These are phyloP conservation scores for Actinomortierella ambigua DNA, from an alignment of 371 early-diverging fungal genomes.

Conservation along the genomic window DNA sequence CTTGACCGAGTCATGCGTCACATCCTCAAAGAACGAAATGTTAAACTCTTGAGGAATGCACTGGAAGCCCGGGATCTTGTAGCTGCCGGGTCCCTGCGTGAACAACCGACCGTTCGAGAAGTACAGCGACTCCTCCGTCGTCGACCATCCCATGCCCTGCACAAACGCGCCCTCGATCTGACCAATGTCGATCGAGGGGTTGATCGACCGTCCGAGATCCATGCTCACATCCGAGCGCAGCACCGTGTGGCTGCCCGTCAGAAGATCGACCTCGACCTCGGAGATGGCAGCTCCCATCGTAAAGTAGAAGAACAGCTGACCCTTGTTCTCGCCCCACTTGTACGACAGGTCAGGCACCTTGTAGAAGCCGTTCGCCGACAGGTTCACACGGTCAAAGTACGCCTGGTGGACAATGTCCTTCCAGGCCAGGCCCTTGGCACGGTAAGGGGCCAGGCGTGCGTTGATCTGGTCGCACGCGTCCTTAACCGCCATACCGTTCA, in stretches of 20 bases:
- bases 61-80: slow-evolving; percentile 81
- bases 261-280: slow-evolving; percentile 79
- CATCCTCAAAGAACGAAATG: slow-evolving; percentile 64
- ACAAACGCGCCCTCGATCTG: slow-evolving; percentile 87
- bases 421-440: slow-evolving; percentile 56
- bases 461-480: slow-evolving; percentile 71
- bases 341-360: slow-evolving; percentile 71
- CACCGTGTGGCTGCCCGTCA: slow-evolving; percentile 78
- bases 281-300: slow-evolving; percentile 75
- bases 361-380: slow-evolving; percentile 79
- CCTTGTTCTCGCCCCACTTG: slow-evolving; percentile 69
- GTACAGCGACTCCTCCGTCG: slow-evolving; percentile 75
- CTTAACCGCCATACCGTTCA: slow-evolving; percentile 79
- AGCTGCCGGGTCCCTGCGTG: slow-evolving; percentile 79
- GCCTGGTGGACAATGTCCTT: slow-evolving; percentile 59
- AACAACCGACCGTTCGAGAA: slow-evolving; percentile 67
- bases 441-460: slow-evolving; percentile 68
- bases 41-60: slow-evolving; percentile 80
- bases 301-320: slow-evolving; percentile 71
- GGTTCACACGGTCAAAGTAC: slow-evolving; percentile 73
- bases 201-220: slow-evolving; percentile 77
- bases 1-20: slow-evolving; percentile 56
- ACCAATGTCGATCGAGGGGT: slow-evolving; percentile 80
- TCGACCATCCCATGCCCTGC: slow-evolving; percentile 79
- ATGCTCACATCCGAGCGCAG: slow-evolving; percentile 71